Base-by-base conservation (phyloP, 148 eudicot genomes). In the Agrostemma githago region DNA sequence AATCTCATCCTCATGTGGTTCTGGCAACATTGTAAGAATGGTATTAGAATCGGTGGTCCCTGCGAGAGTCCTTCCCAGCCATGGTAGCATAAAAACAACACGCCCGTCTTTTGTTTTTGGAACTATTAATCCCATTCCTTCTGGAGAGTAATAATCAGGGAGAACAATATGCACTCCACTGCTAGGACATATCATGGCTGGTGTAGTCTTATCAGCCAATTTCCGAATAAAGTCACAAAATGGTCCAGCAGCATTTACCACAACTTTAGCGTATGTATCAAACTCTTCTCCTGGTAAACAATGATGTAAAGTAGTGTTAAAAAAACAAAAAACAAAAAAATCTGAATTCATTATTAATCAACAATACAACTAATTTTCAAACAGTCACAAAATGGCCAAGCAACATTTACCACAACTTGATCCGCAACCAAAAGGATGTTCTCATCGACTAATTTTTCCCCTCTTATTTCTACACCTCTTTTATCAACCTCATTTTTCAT, bases 71-170 rank as follows among this genome's bases (percentile, higher is more conserved):
- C 96, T 91, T 58, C 98, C 98, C 72, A 94, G 74, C 98, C 98
- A 94, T 39, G 98, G 98, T 42, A 94, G 88, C 98, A 94, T 94
- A 80, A 94, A 94, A 56, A 94, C 87, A 72, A 94, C 98, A 80
- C 98, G 97, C 12, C 98, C 98, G 84, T 94, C 98, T 83, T 94
- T 94, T 16, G 98, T 94, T 81, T 94, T 94, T 41, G 97, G 98
- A 84, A 94, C 98, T 75, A 92, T 94, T 79, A 94, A 82, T 53
- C 98, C 98, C 98, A 94, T 94, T 74, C 98, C 97, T 20, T 94
- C 98, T 39, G 98, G 98, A 51, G 98, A 94, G 77, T 94, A 94
- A 62, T 94, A 94, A 79, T 94, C 98, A 73, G 98, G 98, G 67
- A 94, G 89, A 78, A 91, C 88, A 44, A 94, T 82, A 75, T 94